These are phyloP conservation scores for Xylariaceae sp. DNA, from an alignment of 2,329 filamentous ascomycete genomes.

Conservation along the genomic window DNA sequence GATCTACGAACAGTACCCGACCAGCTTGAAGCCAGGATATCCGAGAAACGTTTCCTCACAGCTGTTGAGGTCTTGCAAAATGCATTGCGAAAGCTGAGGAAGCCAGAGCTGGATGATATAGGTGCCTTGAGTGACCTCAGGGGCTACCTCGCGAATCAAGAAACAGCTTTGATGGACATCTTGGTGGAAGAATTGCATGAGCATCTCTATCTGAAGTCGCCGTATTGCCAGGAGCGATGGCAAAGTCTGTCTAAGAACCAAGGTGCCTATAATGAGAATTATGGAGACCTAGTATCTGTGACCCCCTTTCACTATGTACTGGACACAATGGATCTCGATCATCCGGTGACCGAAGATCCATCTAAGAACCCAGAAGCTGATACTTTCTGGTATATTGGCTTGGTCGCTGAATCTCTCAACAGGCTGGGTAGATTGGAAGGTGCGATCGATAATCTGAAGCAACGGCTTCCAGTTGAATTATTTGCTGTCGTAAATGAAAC, in stretches of 20 bases:
- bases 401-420: constrained; percentile 85
- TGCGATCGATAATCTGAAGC: constrained; percentile 85
- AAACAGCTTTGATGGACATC: constrained; percentile 87
- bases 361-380: constrained; percentile 92
- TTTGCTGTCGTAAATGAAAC: constrained; percentile 94
- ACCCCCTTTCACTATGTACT: constrained; percentile 56
- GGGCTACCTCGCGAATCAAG: constrained; percentile 87
- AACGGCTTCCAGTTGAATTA: constrained; percentile 87
- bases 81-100: constrained; percentile 76
- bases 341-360: constrained; percentile 73
- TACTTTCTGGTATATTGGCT: constrained; percentile 86
- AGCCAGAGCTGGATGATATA: constrained; percentile 86
- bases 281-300: constrained; percentile 40
- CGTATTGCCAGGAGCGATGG: constrained; percentile 96
- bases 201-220: constrained; percentile 94
- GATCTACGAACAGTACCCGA: constrained; percentile 86
- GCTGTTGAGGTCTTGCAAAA: constrained; percentile 91
- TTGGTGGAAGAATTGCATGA: constrained; percentile 96
- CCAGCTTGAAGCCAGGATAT: constrained; percentile 88
- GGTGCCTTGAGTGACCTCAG: constrained; percentile 82
- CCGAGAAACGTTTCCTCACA: constrained; percentile 89
- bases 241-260: constrained; percentile 72
- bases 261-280: constrained; percentile 46
- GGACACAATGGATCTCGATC: constrained; percentile 57
- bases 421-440: constrained; percentile 81